These are phyloP conservation scores for Lentinus brumalis DNA, from an alignment of 768 basidiomycete species.

Conservation along the genomic window DNA sequence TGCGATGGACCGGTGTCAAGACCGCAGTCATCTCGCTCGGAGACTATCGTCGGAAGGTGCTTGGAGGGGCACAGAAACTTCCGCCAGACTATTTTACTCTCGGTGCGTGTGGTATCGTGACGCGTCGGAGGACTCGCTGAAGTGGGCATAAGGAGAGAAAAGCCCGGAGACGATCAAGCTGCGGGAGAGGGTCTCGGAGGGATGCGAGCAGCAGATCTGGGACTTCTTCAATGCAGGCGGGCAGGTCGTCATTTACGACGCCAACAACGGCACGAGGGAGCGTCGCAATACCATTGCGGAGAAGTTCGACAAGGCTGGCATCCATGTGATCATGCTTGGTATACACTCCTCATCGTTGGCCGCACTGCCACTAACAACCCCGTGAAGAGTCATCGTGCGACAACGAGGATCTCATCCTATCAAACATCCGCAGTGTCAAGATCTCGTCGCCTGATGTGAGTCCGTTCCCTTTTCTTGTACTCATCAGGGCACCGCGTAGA, in stretches of 20 bases:
- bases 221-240: slow-evolving; percentile 86
- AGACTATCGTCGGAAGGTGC: slow-evolving; percentile 87
- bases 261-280: slow-evolving; percentile 84
- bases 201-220: slow-evolving; percentile 89
- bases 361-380: slow-evolving; percentile 5
- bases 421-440: slow-evolving; percentile 95
- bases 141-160: slow-evolving; percentile 58
- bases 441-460: slow-evolving; percentile 96
- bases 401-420: slow-evolving; percentile 89
- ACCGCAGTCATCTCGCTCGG: slow-evolving; percentile 93
- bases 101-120: slow-evolving; percentile 43
- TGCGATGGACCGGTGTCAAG: slow-evolving; percentile 98
- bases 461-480: slow-evolving; percentile 14
- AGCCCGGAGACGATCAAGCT: slow-evolving; percentile 78
- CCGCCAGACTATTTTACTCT: slow-evolving; percentile 92
- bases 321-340: slow-evolving; percentile 96
- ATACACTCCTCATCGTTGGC: slow-evolving; percentile 22
- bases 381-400: slow-evolving; percentile 84
- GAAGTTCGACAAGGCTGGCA: slow-evolving; percentile 82
- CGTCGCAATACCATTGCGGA: slow-evolving; percentile 73
- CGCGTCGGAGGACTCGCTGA: slow-evolving; percentile 1
- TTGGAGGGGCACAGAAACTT: slow-evolving; percentile 86
- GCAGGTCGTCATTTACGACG: slow-evolving; percentile 98
- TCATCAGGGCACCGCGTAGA: too few relatives aligned
- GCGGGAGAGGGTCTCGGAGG: slow-evolving; percentile 70